Evolutionary conservation across 805 yeast species (phyloP), one percentile per base, ranked within the genome.

Genomic region (Saccharomyces paradoxus): DNA sequence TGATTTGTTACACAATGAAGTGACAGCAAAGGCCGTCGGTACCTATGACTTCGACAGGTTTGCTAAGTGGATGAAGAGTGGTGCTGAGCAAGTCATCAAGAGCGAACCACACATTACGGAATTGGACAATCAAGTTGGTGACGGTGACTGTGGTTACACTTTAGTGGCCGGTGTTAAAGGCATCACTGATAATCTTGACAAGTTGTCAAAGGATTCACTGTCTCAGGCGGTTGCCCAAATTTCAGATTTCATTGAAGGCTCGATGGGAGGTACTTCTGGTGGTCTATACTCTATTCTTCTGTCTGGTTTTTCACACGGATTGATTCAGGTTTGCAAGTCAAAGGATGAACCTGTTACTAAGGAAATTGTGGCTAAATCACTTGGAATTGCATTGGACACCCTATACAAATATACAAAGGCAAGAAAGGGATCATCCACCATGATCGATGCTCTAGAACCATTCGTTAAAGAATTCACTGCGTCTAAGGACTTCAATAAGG

Each of bases 211-310:
- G 28, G 58, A 67, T 2, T 73, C 76, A 7, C 66, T 79, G 22
- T 76, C 80, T n/a, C 76, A 82, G 51, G 81, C 87, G 0, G 68
- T 88, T 48, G 76, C 83, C n/a, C 81, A 81, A 60, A 78, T 91
- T 50, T 87, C 97, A 2, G 96, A 89, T 54, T 70, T 86, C 22
- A 89, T 91, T 37, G 97, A 91, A 67, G 82, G 82, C 54, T 82
- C 82, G n/a, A 92, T 92, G 97, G 98, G 97, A 52, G 98, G 98
- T 51, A 92, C 98, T 0, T 87, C 96, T 0, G 98, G 98, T 52
- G 97, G 97, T 0, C 71, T 91, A 41, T 91, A 91, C 70, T 87
- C 96, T 2, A 92, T 91, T 54, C 88, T 77, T 71, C 75, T 92
- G 57, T 82, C 95, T 37, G 89, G 96, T 1, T 77, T 91, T 56